Evolutionary conservation across 768 basidiomycete species (phyloP).

Genomic region (Russula dissimulans): DNA sequence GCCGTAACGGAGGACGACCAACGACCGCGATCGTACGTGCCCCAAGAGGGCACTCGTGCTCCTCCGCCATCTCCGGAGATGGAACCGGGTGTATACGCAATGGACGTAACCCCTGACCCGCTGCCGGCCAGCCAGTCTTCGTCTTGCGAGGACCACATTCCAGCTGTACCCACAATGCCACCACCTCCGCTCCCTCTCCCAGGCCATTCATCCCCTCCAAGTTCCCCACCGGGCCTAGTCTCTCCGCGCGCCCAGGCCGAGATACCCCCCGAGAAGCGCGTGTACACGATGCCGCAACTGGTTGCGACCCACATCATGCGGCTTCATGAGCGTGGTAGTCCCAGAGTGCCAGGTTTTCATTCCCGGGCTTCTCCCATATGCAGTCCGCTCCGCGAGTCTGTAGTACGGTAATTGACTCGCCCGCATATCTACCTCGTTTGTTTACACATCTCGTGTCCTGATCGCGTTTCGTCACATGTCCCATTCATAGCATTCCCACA

Average conservation of each 20-base stretch:
- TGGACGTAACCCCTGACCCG: slow-evolving; percentile 9
- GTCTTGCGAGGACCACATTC: neutral
- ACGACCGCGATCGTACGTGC: neutral
- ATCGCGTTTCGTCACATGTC: slow-evolving; percentile 1
- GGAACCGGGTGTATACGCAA: neutral
- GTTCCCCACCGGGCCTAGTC: slow-evolving; percentile 8
- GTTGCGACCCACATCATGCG: slow-evolving; percentile 19
- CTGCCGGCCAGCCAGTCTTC: slow-evolving; percentile 5
- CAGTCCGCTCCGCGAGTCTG: slow-evolving; percentile 7
- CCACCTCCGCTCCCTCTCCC: neutral
- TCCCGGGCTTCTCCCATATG: neutral
- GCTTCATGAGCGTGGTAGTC: slow-evolving; percentile 13
- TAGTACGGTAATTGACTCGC: neutral
- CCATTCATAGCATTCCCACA: slow-evolving; percentile 6
- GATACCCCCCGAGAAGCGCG: slow-evolving; percentile 2
- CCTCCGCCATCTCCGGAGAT: slow-evolving; percentile 17
- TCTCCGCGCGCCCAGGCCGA: slow-evolving; percentile 7
- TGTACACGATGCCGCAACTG: slow-evolving; percentile 19
- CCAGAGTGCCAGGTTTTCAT: slow-evolving; percentile 3
- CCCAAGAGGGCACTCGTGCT: slow-evolving; percentile 13
- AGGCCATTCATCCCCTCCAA: neutral
- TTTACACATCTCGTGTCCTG: neutral
- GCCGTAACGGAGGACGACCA: neutral
- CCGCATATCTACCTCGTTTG: neutral
- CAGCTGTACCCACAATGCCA: neutral